These are phyloP conservation scores for Boletales sp. DNA, from an alignment of 768 basidiomycete species.

Conservation along the genomic window DNA sequence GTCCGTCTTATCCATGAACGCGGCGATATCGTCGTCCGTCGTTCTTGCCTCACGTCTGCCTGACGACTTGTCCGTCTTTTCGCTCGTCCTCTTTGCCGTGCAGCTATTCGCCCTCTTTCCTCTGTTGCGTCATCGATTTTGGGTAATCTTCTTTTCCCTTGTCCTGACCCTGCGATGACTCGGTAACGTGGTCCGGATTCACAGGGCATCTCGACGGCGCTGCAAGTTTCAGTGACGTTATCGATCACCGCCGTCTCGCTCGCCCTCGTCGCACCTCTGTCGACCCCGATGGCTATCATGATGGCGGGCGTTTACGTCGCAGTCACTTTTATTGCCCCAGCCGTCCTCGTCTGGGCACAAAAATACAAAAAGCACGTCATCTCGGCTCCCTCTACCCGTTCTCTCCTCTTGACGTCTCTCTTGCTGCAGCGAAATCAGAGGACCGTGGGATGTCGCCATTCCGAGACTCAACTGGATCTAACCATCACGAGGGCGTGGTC, in stretches of 20 bases:
- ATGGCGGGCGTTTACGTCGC: constrained; percentile 48
- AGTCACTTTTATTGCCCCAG: constrained; percentile 72
- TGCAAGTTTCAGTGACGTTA: constrained; percentile 55
- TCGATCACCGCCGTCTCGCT: constrained; percentile 49
- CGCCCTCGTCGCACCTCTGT: constrained; percentile 50
- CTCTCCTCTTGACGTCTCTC: constrained; percentile 10
- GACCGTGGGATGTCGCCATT: constrained; percentile 87
- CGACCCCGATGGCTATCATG: constrained; percentile 51
- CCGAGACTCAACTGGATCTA: constrained; percentile 56
- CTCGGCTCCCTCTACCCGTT: constrained; percentile 7
- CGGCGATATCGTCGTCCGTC: constrained; percentile 87
- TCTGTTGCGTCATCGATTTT: constrained; percentile 67
- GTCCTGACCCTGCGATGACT: constrained; percentile 8
- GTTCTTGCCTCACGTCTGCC: constrained; percentile 88
- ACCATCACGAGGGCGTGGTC: constrained; percentile 21
- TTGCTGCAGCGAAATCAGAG: constrained; percentile 72
- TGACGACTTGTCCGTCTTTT: constrained; percentile 83
- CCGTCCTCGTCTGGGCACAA: constrained; percentile 78
- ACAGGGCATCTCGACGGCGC: constrained; percentile 44
- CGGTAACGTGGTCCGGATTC: constrained; percentile 12
- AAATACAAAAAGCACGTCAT: constrained; percentile 76
- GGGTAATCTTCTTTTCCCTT: constrained; percentile 41
- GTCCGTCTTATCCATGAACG: constrained; percentile 85
- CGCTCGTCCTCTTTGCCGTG: constrained; percentile 81
- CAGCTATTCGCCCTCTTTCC: constrained; percentile 84